Base-by-base conservation (phyloP, 139 green algal species). In the Picochlorum sp. region DNA sequence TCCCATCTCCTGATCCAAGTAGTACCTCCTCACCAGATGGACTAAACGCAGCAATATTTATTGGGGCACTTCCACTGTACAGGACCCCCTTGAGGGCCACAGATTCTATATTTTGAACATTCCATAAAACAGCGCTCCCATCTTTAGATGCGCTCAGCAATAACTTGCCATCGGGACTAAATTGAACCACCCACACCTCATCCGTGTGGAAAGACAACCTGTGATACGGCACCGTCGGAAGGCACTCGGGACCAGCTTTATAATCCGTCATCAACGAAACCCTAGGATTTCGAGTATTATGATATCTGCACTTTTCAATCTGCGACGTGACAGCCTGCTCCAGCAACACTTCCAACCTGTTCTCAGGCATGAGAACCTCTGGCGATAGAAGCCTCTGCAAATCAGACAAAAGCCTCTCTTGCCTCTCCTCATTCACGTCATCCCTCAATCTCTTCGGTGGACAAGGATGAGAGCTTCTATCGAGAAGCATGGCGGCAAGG, bases 71-170 rank as follows among this genome's bases (percentile, higher is more conserved):
- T 21, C 47, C 24, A 28, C 15, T 16, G 7, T 67, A 67, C 30
- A 63, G 13, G 24, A 68, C 38, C 8, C 65, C 41, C 3, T 59
- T 13, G 14, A 62, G 20, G 15, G 20, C 28, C 11, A 77, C 23
- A 37, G 41, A 14, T n/a, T 56, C 50, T 49, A 51, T 23, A 4
- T 30, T 10, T 3, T 13, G 15, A 34, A 77, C 62, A 4, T 57
- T 45, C 84, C 80, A 94, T 3, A 94, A 65, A 37, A 86, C 72
- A 41, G 77, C 80, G 3, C 68, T 82, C 34, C 74, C 60, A 73
- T 90, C 82, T 80, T 92, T 94, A 18, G 74, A 86, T 0, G 77
- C 85, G 0, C 81, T 81, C 3, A 89, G 91, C n/a, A 97, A 75
- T 68, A 77, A 75, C 9, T 61, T 71, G 20, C 69, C 58, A 51